Conservation (phyloP, 163 green algal species). For the Chlamydomonas reinhardtii region DNA sequence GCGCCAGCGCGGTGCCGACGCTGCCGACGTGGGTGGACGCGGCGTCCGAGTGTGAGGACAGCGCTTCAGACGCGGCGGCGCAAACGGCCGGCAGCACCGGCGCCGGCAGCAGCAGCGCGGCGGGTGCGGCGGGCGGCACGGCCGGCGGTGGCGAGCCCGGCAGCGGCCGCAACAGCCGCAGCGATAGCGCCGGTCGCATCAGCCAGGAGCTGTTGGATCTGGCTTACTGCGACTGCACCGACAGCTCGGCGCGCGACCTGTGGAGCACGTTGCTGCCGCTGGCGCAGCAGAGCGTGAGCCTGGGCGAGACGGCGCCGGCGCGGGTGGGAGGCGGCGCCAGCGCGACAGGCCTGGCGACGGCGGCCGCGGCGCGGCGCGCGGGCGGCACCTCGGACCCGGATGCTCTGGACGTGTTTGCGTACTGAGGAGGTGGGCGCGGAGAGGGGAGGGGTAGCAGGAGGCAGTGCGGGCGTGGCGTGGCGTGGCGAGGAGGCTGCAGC, state of each 20-base stretch:
- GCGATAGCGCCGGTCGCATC: background rate
- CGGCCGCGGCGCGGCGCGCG: background rate
- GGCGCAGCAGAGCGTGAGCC: conserved; percentile 32
- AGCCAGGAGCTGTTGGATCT: conserved; percentile 36
- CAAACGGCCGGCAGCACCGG: conserved; percentile 2
- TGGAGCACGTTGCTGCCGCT: conserved; percentile 45
- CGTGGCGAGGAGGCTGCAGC: background rate
- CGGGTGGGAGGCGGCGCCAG: background rate
- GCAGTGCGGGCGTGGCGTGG: background rate
- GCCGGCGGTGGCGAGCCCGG: background rate
- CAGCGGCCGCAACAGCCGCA: background rate
- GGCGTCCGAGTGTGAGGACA: conserved; percentile 44
- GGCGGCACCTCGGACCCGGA: background rate
- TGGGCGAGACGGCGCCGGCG: conserved; percentile 12
- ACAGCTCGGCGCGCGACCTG: conserved; percentile 28
- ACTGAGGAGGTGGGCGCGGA: background rate
- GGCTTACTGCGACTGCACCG: conserved; percentile 47
- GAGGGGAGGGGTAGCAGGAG: background rate
- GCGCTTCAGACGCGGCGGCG: conserved; percentile 34
- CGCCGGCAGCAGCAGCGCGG: background rate
- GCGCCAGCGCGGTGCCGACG: background rate
- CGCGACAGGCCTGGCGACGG: background rate
- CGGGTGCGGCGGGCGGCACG: background rate
- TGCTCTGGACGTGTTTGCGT: conserved; percentile 45
- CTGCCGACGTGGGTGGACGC: conserved; percentile 43